Conservation (phyloP, 441 rosid genomes). For the Erodium trifolium region DNA sequence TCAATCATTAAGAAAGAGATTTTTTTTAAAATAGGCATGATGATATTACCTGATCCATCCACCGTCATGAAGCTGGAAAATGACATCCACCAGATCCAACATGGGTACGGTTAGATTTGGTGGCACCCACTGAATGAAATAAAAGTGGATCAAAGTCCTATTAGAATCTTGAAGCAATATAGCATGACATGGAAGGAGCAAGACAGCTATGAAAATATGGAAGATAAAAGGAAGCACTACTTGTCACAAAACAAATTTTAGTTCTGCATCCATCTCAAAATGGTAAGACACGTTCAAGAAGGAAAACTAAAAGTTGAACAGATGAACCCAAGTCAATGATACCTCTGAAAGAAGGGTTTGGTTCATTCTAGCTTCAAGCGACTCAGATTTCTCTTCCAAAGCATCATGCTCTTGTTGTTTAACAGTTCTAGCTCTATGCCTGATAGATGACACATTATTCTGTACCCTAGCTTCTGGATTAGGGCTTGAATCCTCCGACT, state of each 20-base stretch:
- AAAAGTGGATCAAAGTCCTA: conserved; percentile 11
- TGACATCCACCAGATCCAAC: conserved; percentile 81
- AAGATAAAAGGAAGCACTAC: background rate
- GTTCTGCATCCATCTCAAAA: conserved; percentile 1
- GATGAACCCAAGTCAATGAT: background rate
- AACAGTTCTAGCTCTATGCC: conserved; percentile 26
- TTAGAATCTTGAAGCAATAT: conserved; percentile 10
- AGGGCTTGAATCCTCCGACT: background rate
- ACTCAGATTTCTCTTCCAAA: conserved; percentile 32
- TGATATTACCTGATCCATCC: conserved; percentile 92
- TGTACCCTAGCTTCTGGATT: conserved; percentile 30
- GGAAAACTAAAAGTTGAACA: background rate
- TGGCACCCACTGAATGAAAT: conserved; percentile 85
- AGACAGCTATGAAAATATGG: background rate
- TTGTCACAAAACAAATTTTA: background rate
- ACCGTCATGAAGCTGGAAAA: conserved; percentile 96
- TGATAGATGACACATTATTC: conserved; percentile 21
- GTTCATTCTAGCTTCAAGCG: conserved; percentile 38
- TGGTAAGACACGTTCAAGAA: background rate
- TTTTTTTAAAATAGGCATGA: background rate
- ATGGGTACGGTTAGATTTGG: conserved; percentile 81
- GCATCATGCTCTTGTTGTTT: conserved; percentile 38
- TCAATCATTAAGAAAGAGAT: conserved; percentile 5
- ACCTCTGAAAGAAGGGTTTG: conserved; percentile 75
- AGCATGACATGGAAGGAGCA: background rate